Evolutionary conservation across 495 filamentous ascomycete species (phyloP), one percentile per base, ranked within the genome.

Genomic region (Talaromyces nanjingensis): DNA sequence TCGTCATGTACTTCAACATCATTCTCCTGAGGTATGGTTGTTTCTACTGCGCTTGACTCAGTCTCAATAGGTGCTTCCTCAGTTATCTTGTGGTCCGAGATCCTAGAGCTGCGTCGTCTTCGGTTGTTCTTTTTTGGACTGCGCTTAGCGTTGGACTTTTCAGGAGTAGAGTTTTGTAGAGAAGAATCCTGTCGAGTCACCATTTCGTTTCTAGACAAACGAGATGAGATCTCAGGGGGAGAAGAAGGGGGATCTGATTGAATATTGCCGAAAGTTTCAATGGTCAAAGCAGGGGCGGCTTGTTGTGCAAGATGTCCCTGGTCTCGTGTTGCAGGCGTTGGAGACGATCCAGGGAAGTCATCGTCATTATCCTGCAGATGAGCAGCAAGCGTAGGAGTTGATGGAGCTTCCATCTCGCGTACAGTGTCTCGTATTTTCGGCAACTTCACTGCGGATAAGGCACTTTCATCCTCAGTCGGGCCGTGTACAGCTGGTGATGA

Each of bases 291-390:
- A 9, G 68, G 25, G 20, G 63, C 57, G 16, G 64, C 42, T 27
- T 72, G 65, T 1, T 68, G 66, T 16, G 64, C 69, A 12, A 72
- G 64, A 6, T 71, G 71, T 22, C 72, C 69, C 61, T 71, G 72
- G 27, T 74, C 72, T 65, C 76, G 75, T 69, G 86, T 72, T 71
- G 77, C 68, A 7, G 91, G 91, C 0, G 91, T 96, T 1, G 92
- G 92, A 8, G 92, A 94, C n/a, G 90, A 96, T 3, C 84, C 85
- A 49, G 93, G 78, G 67, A 85, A 91, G 16, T 85, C 82, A 71
- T 89, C 83, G 70, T 86, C 68, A 67, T 76, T 69, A 58, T 79
- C 68, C 29, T 69, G 63, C 53, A 73, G 60, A n/a, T 69, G 68
- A 12, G 72, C 67, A n/a, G 74, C 73, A 7, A 84, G 71, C 16